These are phyloP conservation scores for Bacterosira constricta DNA, from an alignment of 108 stramenopile genomes.

Conservation along the genomic window DNA sequence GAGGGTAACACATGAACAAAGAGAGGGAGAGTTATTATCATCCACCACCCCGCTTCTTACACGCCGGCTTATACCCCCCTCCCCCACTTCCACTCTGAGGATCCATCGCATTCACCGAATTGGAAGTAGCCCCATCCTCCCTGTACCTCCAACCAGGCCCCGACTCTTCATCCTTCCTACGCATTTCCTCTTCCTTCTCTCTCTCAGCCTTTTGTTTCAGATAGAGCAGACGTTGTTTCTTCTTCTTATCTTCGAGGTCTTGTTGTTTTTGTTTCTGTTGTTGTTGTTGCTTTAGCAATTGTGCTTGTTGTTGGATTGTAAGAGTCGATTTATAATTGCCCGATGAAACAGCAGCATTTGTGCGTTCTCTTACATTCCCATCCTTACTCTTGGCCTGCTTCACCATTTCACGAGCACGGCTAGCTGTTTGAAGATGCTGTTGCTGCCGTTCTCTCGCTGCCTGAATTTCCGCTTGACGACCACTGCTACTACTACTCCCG, in stretches of 20 bases:
- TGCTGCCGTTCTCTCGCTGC: conserved; percentile 37
- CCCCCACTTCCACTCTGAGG: conserved; percentile 26
- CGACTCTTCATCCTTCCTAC: conserved; percentile 45
- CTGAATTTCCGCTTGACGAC: conserved; percentile 7
- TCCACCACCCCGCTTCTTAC: conserved; percentile 27
- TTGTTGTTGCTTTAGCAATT: neutral
- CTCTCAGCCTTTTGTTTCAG: conserved; percentile 30
- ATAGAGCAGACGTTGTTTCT: conserved; percentile 43
- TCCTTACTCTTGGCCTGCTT: neutral
- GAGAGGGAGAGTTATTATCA: conserved; percentile 33
- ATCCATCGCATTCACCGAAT: conserved; percentile 26
- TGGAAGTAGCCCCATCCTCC: conserved; percentile 17
- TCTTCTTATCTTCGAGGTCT: conserved; percentile 31
- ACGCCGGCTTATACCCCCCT: conserved; percentile 33
- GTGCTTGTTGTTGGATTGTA: conserved; percentile 5
- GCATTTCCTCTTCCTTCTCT: conserved; percentile 39
- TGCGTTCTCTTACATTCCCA: neutral
- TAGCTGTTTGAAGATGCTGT: conserved; percentile 17
- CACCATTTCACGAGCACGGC: conserved; percentile 13
- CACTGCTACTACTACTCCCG: neutral
- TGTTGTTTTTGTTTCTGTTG: conserved; percentile 15
- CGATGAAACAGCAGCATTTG: neutral
- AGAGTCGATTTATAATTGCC: neutral
- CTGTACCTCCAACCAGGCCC: conserved; percentile 52
- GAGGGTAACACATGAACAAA: too few species aligned